phyloP scores from a whole-genome alignment of 2,329 filamentous ascomycete species.

The Xylaria sp. region DNA sequence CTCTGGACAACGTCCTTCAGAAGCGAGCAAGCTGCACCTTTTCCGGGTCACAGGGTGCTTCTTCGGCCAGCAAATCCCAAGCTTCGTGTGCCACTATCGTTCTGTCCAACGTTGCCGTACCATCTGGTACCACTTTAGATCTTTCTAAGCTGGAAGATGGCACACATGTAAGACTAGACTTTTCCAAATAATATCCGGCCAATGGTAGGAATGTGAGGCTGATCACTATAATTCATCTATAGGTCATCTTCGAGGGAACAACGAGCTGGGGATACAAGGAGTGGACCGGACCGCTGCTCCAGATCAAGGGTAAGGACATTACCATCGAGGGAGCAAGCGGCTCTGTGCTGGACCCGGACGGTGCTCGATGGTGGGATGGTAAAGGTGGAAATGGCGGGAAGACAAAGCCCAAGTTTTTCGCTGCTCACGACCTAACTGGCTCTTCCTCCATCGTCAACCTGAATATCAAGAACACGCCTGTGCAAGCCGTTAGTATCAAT shows the following conservation, averaged over 20 bases:
- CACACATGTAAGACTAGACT: conserved; percentile 53
- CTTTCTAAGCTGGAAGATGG: conserved; percentile 62
- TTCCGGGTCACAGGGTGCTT: conserved; percentile 55
- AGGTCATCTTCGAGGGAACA: conserved; percentile 70
- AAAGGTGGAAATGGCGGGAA: conserved; percentile 68
- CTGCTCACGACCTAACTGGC: conserved; percentile 59
- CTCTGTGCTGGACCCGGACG: conserved; percentile 65
- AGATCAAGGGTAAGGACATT: conserved; percentile 66
- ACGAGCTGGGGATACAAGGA: conserved; percentile 75
- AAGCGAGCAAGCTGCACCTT: conserved; percentile 60
- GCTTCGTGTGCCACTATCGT: conserved; percentile 63
- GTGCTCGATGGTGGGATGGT: conserved; percentile 69
- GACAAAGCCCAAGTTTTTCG: conserved; percentile 73
- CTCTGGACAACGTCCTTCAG: conserved; percentile 18
- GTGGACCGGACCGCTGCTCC: conserved; percentile 72
- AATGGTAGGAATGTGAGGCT: neutral
- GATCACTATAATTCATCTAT: conserved; percentile 18
- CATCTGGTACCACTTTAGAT: conserved; percentile 67
- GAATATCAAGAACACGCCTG: conserved; percentile 64
- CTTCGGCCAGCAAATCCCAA: conserved; percentile 58
- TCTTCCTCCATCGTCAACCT: conserved; percentile 60
- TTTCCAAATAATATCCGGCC: neutral
- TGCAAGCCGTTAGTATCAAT: conserved; percentile 62
- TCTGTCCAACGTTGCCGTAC: conserved; percentile 63
- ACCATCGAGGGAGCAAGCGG: conserved; percentile 63